Evolutionary conservation across 176 grass and related monocot genomes (phyloP).

Genomic region (Raddia guianensis): DNA sequence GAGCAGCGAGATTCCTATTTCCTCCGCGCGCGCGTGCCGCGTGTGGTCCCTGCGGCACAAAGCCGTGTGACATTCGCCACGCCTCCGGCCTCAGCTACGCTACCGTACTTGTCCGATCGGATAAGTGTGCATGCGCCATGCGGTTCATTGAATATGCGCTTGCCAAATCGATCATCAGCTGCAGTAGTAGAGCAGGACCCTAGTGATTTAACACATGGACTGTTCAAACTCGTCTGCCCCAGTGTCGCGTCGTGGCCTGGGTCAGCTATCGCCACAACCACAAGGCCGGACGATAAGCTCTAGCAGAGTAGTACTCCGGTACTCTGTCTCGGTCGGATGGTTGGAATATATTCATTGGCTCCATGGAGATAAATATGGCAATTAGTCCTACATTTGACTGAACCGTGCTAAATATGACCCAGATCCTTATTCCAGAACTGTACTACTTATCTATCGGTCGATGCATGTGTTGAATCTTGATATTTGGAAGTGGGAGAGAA

Average conservation of each 20-base stretch:
- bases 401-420: background rate
- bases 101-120: background rate
- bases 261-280: constrained; percentile 32
- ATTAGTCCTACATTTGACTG: background rate
- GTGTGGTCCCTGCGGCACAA: background rate
- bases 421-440: background rate
- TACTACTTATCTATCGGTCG: background rate
- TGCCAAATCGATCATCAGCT: no score
- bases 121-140: background rate
- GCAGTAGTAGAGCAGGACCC: no score
- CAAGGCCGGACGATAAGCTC: background rate
- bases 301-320: background rate
- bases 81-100: no score
- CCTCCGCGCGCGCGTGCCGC: background rate
- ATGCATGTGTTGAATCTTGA: no score
- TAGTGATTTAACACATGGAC: constrained; percentile 5
- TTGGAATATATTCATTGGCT: background rate
- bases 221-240: background rate
- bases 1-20: constrained; percentile 31
- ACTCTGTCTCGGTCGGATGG: background rate
- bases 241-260: background rate
- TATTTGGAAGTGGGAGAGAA: background rate
- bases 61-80: background rate
- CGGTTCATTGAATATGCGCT: no score
- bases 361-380: constrained; percentile 15